These are phyloP conservation scores for Fusarium bactridioides DNA, from an alignment of 2,329 filamentous ascomycete genomes.

Conservation along the genomic window DNA sequence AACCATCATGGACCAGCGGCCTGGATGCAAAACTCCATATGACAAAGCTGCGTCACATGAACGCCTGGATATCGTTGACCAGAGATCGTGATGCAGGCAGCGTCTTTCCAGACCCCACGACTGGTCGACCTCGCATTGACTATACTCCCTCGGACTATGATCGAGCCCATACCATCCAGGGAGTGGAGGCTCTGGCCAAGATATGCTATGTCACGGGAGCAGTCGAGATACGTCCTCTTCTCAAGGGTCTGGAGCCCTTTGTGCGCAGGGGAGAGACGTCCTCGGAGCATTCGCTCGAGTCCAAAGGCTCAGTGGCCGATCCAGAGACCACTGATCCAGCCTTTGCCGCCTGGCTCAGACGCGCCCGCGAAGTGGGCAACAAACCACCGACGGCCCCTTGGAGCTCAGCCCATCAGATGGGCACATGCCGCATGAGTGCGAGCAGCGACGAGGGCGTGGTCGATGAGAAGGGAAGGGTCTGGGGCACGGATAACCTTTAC, in stretches of 20 bases:
- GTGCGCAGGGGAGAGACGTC: slow-evolving; percentile 42
- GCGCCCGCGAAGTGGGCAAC: slow-evolving; percentile 58
- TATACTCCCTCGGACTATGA: slow-evolving; percentile 79
- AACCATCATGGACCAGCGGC: slow-evolving; percentile 72
- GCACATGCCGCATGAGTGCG: slow-evolving; percentile 75
- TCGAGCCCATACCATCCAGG: slow-evolving; percentile 74
- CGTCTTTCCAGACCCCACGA: slow-evolving; percentile 75
- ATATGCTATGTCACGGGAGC: slow-evolving; percentile 83
- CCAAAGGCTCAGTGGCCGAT: slow-evolving; percentile 37
- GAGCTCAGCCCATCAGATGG: slow-evolving; percentile 83
- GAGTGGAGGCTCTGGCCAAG: slow-evolving; percentile 74
- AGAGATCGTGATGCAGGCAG: slow-evolving; percentile 80
- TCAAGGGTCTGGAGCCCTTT: slow-evolving; percentile 72
- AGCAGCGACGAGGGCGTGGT: slow-evolving; percentile 63
- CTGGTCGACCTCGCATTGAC: slow-evolving; percentile 70
- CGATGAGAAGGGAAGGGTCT: slow-evolving; percentile 66
- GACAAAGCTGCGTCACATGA: slow-evolving; percentile 73
- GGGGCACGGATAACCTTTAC: slow-evolving; percentile 71
- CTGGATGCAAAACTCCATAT: slow-evolving; percentile 76
- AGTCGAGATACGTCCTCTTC: slow-evolving; percentile 74
- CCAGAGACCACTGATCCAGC: slow-evolving; percentile 63
- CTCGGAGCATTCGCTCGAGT: slow-evolving; percentile 26
- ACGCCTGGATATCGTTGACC: slow-evolving; percentile 75
- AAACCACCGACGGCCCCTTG: slow-evolving; percentile 62
- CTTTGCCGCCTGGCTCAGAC: slow-evolving; percentile 69